Evolutionary conservation across 2,329 filamentous ascomycete genomes (phyloP), one percentile per base, ranked within the genome.

Genomic region (Zymoseptoria brevis): DNA sequence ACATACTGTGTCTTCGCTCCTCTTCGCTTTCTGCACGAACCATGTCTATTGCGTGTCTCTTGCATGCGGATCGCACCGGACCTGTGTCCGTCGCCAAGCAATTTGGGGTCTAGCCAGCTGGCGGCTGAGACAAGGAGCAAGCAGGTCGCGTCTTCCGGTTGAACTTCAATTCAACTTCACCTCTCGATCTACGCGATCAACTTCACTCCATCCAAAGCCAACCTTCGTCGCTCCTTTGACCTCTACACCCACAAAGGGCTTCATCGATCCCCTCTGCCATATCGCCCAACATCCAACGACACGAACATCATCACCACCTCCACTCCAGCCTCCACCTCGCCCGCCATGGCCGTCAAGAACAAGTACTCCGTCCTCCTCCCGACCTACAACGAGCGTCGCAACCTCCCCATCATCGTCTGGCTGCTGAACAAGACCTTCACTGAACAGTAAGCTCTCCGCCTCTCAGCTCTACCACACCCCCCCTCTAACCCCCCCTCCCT

Each of bases 321-420:
- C 35, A 4, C 30, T 13, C 30, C 30, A 11, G 22, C 11, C 35
- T 16, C 16, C 35, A 41, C 11, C 35, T 41, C 35, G 35, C 11
- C 22, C 50, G 50, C 54, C 48, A 75, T 73, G 71, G 69, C 74
- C 54, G 67, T 74, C 78, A 81, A 94, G 82, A 82, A 95, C 83
- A 96, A 93, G 79, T 99, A 96, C 83, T 96, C 93, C 67, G 87
- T 99, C 73, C 93, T 99, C 73, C 85, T 99, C 66, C 94, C 94
- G 59, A 99, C 94, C 63, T 99, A 96, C 85, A 97, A 99, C 76
- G 94, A 99, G 83, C 90, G 94, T 73, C 87, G 86, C 76, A 99
- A 99, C 79, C 85, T 99, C 67, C 94, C 94, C 71, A 94, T 99
- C 75, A 90, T 97, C 73, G 85, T 88, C 71, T 97, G 91, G 90